Evolutionary conservation across 1,139 yeast species (phyloP), one percentile per base, ranked within the genome.

Genomic region (Geotrichum candidum): DNA sequence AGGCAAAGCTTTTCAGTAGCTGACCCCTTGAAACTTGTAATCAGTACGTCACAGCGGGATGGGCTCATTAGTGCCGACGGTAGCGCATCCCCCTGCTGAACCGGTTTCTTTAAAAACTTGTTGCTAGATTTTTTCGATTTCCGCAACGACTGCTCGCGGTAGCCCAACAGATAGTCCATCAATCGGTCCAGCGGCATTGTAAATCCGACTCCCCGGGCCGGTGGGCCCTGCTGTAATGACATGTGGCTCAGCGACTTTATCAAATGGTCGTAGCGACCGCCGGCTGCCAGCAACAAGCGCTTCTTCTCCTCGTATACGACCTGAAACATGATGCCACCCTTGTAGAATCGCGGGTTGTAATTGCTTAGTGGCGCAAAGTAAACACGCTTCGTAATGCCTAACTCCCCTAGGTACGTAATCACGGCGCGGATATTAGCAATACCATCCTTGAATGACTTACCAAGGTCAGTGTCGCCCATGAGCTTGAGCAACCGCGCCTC

Each of bases 261-360:
- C 66, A 92, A 78, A 27, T 79, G 76, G 70, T 94, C 98, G 70
- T 90, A 94, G 58, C 99, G 78, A 1, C 99, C 99, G 55, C 99
- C 99, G 0, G 96, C 94, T 13, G 95, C 95, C 53, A 90, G 76
- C 53, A 92, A 85, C 80, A 68, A 69, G 22, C 65, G 65, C 65
- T 78, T 73, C 50, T 64, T 74, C 54, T 79, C 83, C 63, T 88
- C 88, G 68, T 84, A 82, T 0, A 90, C 83, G 0, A 88, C 91
- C 69, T 90, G 96, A 71, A 92, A 94, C 96, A 94, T 90, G 1
- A 92, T 76, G 0, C 96, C 96, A 29, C 85, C 85, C 46, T 80
- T 77, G 71, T 91, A 94, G 70, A 90, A 92, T 29, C 85, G 82
- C 53, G 87, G 82, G 68, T 90, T 90, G 73, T 90, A 90, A 68